Percentiles rank a stretch among this genome's conserved stretches.
Conservation (phyloP, 192 early-diverging fungal species). For the Phlyctochytrium arcticum region DNA sequence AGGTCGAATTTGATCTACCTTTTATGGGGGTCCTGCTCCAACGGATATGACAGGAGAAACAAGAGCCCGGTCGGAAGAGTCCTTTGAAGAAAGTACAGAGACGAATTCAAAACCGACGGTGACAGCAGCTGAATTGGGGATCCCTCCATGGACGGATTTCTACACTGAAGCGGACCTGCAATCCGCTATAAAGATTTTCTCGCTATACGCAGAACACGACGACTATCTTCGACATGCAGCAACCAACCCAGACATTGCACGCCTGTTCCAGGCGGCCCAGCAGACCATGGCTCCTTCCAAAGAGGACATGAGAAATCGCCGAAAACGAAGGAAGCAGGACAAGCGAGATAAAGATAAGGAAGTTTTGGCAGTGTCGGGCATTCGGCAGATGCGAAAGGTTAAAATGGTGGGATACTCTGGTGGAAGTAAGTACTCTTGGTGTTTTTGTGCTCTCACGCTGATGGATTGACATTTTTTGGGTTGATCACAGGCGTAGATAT, state of each 20-base stretch:
- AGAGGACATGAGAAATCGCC: slow-evolving; percentile 24
- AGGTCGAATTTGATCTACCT: no score
- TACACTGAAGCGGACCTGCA: slow-evolving; percentile 32
- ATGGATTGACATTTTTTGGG: not conserved
- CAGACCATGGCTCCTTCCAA: slow-evolving; percentile 21
- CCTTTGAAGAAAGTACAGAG: no score
- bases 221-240: slow-evolving; percentile 35
- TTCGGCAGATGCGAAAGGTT: slow-evolving; percentile 38
- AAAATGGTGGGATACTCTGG: slow-evolving; percentile 44
- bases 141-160: slow-evolving; percentile 30
- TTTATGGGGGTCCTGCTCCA: no score
- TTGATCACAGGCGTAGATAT: slow-evolving; percentile 22
- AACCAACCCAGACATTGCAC: not conserved
- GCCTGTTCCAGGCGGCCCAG: slow-evolving; percentile 25
- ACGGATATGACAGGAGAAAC: no score
- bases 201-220: slow-evolving; percentile 30
- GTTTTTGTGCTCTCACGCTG: not conserved
- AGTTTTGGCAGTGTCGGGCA: slow-evolving; percentile 30
- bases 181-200: slow-evolving; percentile 30
- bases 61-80: no score
- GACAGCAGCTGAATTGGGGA: not conserved
- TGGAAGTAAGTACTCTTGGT: slow-evolving; percentile 9
- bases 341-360: slow-evolving; percentile 29
- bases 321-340: slow-evolving; percentile 14
- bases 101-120: no score